A percentile compares a stretch with the other conserved stretches of the same genome.
These are phyloP conservation scores for Cercospora sp. DNA, from an alignment of 2,329 filamentous ascomycete species.

Conservation along the genomic window DNA sequence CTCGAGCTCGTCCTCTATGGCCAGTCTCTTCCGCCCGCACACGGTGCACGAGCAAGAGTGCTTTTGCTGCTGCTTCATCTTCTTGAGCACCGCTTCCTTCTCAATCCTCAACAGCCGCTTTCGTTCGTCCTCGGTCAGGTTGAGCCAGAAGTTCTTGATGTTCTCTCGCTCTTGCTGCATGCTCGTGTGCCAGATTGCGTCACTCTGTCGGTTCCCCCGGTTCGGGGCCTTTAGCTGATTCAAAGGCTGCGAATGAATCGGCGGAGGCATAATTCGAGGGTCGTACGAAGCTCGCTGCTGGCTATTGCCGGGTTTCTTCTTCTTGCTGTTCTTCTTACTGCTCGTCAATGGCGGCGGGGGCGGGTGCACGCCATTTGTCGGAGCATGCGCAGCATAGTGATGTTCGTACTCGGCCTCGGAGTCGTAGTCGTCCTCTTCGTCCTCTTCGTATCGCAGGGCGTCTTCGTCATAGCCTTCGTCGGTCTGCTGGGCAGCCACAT, in stretches of 20 bases:
- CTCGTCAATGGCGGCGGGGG: slow-evolving; percentile 22
- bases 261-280: slow-evolving; percentile 31
- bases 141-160: slow-evolving; percentile 98
- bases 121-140: slow-evolving; percentile 87
- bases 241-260: slow-evolving; percentile 22
- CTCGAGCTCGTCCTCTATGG: slow-evolving; percentile 96
- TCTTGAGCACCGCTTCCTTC: slow-evolving; percentile 94
- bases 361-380: slow-evolving; percentile 45
- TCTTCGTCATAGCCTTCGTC: slow-evolving; percentile 47
- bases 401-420: slow-evolving; percentile 29
- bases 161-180: slow-evolving; percentile 92
- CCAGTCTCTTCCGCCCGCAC: slow-evolving; percentile 91
- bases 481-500: slow-evolving; percentile 27
- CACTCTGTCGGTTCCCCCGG: slow-evolving; percentile 37
- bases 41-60: slow-evolving; percentile 98
- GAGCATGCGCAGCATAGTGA: slow-evolving; percentile 34
- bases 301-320: slow-evolving; percentile 52
- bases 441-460: slow-evolving; percentile 45
- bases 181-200: slow-evolving; percentile 97
- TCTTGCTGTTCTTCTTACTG: slow-evolving; percentile 62
- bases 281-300: slow-evolving; percentile 28
- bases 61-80: slow-evolving; percentile 99
- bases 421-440: slow-evolving; percentile 40
- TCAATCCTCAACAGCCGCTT: slow-evolving; percentile 96
- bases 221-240: background rate